Evolutionary conservation across 2,329 filamentous ascomycete genomes (phyloP).

Genomic region (Myriosclerotinia scirpicola): DNA sequence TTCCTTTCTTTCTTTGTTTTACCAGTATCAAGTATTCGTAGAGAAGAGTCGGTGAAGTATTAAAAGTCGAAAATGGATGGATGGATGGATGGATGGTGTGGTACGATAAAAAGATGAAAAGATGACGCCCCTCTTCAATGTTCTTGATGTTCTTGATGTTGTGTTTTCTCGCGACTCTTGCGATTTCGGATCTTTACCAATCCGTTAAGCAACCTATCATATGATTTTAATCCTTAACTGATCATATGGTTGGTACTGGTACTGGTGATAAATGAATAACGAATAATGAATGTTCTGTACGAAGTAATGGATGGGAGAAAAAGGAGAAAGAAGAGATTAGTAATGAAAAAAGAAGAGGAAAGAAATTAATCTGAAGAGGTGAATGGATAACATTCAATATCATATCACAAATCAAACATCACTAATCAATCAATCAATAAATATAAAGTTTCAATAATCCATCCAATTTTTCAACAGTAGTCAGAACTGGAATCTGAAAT

Average conservation of each 20-base stretch:
- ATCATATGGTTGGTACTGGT: too few relatives aligned
- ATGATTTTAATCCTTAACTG: too few relatives aligned
- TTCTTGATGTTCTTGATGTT: not conserved
- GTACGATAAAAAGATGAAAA: not conserved
- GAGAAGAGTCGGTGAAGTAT: not conserved
- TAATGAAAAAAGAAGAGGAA: not conserved
- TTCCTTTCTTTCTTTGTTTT: not conserved
- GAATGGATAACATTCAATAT: too few relatives aligned
- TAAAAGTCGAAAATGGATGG: not conserved
- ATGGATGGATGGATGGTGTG: not conserved
- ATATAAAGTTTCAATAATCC: not conserved
- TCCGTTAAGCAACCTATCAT: too few relatives aligned
- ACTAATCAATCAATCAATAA: not conserved
- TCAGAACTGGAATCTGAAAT: too few relatives aligned
- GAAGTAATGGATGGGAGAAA: too few relatives aligned
- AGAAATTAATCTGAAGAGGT: too few relatives aligned
- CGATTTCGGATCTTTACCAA: constrained; percentile 17
- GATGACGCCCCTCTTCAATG: not conserved
- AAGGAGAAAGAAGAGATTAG: not conserved
- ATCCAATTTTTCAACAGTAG: too few relatives aligned
- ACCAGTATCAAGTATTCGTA: not conserved
- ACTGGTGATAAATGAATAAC: too few relatives aligned
- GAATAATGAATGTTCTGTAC: too few relatives aligned
- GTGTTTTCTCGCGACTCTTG: not conserved
- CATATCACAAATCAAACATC: too few relatives aligned